Conservation (phyloP, 2,329 filamentous ascomycete species). For the Fusarium pseudonygamai region DNA sequence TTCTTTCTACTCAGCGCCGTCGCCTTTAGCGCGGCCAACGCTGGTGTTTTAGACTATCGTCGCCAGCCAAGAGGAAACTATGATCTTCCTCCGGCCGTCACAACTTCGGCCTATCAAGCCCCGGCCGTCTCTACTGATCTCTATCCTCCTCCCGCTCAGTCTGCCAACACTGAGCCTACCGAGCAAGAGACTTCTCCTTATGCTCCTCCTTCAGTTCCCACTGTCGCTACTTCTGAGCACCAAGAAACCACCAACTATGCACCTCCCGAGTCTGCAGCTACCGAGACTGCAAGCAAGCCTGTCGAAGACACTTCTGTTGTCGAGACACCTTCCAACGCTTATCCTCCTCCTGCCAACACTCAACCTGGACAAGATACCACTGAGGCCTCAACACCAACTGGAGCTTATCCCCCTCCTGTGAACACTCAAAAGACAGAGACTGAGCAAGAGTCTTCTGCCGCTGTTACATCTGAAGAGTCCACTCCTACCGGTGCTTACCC, state of each 20-base stretch:
- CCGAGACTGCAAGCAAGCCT: conserved; percentile 10
- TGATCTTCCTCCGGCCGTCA: background rate
- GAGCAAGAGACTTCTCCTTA: conserved; percentile 15
- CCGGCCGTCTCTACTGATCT: background rate
- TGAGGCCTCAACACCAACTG: background rate
- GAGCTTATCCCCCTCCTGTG: background rate
- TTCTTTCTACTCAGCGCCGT: conserved; percentile 26
- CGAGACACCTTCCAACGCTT: background rate
- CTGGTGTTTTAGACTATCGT: conserved; percentile 18
- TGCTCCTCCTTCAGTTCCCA: conserved; percentile 7
- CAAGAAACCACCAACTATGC: conserved; percentile 8
- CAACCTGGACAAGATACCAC: conserved; percentile 4
- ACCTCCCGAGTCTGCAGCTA: conserved; percentile 10
- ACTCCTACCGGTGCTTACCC: background rate
- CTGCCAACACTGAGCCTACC: conserved; percentile 1
- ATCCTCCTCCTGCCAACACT: background rate
- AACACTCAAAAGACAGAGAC: background rate
- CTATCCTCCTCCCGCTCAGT: background rate
- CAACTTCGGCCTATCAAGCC: background rate
- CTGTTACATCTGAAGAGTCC: background rate
- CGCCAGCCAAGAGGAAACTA: conserved; percentile 4
- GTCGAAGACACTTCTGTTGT: background rate
- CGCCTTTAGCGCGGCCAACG: conserved; percentile 24
- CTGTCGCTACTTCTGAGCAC: conserved; percentile 12
- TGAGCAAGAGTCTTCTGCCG: background rate